A percentile compares a stretch with the other conserved stretches of the same genome.
These are phyloP conservation scores for Cryptococcus hybrid DNA, from an alignment of 1,284 basidiomycete species.

Conservation along the genomic window DNA sequence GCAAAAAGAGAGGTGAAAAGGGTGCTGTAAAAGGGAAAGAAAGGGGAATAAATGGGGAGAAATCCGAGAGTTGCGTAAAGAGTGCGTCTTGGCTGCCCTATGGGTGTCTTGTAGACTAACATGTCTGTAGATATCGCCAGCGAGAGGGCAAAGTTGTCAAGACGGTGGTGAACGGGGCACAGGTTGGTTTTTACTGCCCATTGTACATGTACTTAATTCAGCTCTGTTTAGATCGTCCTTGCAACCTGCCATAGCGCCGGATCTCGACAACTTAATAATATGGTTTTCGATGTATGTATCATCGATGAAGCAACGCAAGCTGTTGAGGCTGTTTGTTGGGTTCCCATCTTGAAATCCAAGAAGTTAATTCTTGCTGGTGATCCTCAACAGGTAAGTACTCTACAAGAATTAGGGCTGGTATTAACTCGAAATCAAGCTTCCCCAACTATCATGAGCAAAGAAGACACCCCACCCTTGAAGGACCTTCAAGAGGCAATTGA, in stretches of 20 bases:
- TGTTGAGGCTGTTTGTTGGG: constrained; percentile 95
- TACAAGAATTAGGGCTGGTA: neutral
- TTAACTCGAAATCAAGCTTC: constrained; percentile 55
- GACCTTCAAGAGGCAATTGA: constrained; percentile 1
- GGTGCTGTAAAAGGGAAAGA: constrained; percentile 61
- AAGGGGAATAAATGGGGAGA: constrained; percentile 89
- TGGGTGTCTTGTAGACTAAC: neutral
- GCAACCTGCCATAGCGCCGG: constrained; percentile 93
- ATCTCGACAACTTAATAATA: constrained; percentile 68
- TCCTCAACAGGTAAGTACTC: constrained; percentile 63
- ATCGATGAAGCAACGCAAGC: constrained; percentile 98
- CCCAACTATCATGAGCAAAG: constrained; percentile 81
- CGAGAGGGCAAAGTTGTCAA: constrained; percentile 80
- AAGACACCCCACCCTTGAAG: constrained; percentile 15
- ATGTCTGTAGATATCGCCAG: constrained; percentile 66
- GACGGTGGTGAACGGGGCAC: constrained; percentile 72
- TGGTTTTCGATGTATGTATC: constrained; percentile 83
- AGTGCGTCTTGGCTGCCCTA: constrained; percentile 56
- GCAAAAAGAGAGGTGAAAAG: constrained; percentile 74
- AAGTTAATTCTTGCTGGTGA: constrained; percentile 88
- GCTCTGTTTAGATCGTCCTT: constrained; percentile 65
- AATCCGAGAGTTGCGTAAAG: constrained; percentile 82
- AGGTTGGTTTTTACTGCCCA: constrained; percentile 52
- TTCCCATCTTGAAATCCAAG: constrained; percentile 81
- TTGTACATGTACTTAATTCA: neutral